These are phyloP conservation scores for Rhexocercosporidium sp. DNA, from an alignment of 2,329 filamentous ascomycete species.

Conservation along the genomic window DNA sequence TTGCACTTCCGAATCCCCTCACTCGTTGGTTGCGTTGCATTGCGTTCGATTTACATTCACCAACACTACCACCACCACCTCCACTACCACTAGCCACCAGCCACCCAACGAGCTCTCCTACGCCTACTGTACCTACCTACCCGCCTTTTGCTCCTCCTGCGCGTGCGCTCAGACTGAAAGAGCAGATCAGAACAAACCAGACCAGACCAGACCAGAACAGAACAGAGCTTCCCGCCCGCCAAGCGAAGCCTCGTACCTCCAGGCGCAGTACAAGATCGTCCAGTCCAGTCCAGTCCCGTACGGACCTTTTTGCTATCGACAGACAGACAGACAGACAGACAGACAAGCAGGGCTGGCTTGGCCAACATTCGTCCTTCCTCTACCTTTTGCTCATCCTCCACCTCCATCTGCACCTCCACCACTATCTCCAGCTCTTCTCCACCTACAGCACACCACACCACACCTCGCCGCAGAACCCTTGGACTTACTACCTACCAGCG, in stretches of 20 bases:
- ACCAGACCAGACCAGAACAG: too few species aligned
- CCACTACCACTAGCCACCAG: too few species aligned
- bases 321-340: too few species aligned
- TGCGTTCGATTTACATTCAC: background rate
- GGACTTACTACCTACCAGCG: constrained; percentile 13
- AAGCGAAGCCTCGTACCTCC: constrained; percentile 1
- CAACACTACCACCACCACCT: background rate
- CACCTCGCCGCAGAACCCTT: background rate
- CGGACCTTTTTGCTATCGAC: constrained; percentile 6
- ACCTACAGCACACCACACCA: background rate
- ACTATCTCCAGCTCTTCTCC: background rate
- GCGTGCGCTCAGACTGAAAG: constrained; percentile 2
- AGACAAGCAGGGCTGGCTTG: constrained; percentile 2
- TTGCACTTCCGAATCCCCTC: constrained; percentile 9
- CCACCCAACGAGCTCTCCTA: too few species aligned
- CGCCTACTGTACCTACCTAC: background rate
- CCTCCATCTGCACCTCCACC: background rate
- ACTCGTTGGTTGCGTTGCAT: background rate
- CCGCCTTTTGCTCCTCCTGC: background rate
- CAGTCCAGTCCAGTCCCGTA: too few species aligned
- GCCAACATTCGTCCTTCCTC: background rate
- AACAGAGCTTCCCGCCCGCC: background rate
- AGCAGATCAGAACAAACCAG: too few species aligned
- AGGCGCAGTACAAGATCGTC: too few species aligned
- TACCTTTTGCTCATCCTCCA: background rate